A percentile compares a stretch with the other conserved stretches of the same genome.
Evolutionary conservation across 2,329 filamentous ascomycete species (phyloP).

Genomic region (Fusarium begoniae): DNA sequence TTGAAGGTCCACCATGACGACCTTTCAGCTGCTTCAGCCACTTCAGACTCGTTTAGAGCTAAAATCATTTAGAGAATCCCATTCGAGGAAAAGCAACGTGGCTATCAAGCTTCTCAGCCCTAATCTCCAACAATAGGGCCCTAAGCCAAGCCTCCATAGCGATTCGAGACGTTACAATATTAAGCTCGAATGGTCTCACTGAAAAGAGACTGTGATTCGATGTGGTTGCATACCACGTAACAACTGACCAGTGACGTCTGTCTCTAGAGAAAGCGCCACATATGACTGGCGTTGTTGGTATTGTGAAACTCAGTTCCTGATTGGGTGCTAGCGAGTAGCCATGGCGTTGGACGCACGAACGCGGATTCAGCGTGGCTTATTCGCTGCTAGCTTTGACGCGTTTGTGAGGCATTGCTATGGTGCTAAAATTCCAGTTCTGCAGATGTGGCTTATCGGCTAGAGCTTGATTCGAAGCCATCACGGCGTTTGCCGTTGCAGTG

Average conservation of each 20-base stretch:
- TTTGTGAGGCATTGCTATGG: slow-evolving; percentile 2
- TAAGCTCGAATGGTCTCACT: not conserved
- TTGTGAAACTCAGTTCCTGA: not conserved
- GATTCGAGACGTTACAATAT: slow-evolving; percentile 2
- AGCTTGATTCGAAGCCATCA: not conserved
- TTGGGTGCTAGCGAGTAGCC: not conserved
- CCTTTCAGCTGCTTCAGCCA: not conserved
- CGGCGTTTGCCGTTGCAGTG: not conserved
- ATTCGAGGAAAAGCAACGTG: not conserved
- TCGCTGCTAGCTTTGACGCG: not conserved
- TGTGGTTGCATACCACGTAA: not conserved
- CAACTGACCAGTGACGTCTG: not conserved
- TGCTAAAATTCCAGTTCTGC: not conserved
- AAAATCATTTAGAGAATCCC: not conserved
- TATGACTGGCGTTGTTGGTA: not conserved
- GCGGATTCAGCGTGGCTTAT: not conserved
- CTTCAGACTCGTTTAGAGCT: not conserved
- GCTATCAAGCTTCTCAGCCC: not conserved
- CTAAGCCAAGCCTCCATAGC: not conserved
- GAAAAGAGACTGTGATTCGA: not conserved
- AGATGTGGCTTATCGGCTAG: not conserved
- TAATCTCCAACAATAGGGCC: not conserved
- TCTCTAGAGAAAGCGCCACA: not conserved
- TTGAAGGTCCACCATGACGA: not conserved
- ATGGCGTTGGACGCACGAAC: not conserved